These are phyloP conservation scores for Aspergillus caelatus DNA, from an alignment of 2,329 filamentous ascomycete genomes.

Conservation along the genomic window DNA sequence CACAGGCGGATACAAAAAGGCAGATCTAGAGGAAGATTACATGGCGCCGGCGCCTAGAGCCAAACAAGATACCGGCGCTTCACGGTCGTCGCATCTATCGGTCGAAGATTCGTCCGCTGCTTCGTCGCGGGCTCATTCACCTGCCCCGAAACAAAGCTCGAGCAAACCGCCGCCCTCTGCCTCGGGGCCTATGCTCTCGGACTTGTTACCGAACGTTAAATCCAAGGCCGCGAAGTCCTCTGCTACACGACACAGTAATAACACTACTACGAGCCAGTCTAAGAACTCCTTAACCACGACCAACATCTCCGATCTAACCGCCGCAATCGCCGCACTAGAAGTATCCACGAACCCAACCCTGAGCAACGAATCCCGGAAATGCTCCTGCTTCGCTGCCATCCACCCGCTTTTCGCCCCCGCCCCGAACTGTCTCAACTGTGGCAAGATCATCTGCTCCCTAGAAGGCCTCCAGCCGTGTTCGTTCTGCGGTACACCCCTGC, in stretches of 20 bases:
- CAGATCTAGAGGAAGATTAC: conserved; percentile 70
- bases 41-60: conserved; percentile 57
- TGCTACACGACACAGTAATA: conserved; percentile 70
- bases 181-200: conserved; percentile 79
- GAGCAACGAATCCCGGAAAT: conserved; percentile 63
- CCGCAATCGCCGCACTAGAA: conserved; percentile 86
- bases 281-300: conserved; percentile 52
- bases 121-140: conserved; percentile 48
- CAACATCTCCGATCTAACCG: conserved; percentile 60
- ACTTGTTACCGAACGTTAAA: conserved; percentile 63
- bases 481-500: conserved; percentile 76
- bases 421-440: conserved; percentile 89
- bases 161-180: conserved; percentile 65
- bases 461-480: conserved; percentile 94
- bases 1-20: conserved; percentile 75
- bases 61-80: conserved; percentile 26
- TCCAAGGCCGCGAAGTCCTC: conserved; percentile 63
- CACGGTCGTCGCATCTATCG: not conserved
- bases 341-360: conserved; percentile 85
- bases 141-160: conserved; percentile 27
- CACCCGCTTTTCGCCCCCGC: conserved; percentile 89
- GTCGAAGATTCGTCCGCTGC: conserved; percentile 44
- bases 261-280: conserved; percentile 73
- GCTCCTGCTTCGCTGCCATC: conserved; percentile 83
- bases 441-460: conserved; percentile 92